These are phyloP conservation scores for Ophiosphaerella narmari DNA, from an alignment of 2,329 filamentous ascomycete genomes.

Conservation along the genomic window DNA sequence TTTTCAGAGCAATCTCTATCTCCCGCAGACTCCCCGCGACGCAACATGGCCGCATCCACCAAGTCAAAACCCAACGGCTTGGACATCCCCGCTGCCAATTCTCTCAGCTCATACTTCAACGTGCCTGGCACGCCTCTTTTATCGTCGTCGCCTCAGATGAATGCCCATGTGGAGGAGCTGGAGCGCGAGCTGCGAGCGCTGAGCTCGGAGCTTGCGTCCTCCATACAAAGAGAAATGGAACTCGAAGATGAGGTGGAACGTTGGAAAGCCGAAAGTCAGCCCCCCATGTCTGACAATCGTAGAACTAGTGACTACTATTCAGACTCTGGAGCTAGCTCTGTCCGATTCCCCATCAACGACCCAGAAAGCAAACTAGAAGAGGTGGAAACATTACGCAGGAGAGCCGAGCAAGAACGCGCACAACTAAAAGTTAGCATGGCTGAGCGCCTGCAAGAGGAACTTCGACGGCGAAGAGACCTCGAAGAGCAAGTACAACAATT, in stretches of 20 bases:
- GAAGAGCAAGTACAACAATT: constrained; percentile 84
- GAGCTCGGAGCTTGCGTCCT: constrained; percentile 87
- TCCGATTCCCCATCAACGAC: constrained; percentile 72
- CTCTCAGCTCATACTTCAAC: constrained; percentile 51
- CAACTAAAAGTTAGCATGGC: constrained; percentile 83
- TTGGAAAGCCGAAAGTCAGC: constrained; percentile 75
- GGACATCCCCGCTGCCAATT: constrained; percentile 59
- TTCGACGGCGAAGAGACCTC: constrained; percentile 72
- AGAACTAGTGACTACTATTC: constrained; percentile 98
- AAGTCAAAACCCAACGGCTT: constrained; percentile 53
- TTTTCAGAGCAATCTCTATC: constrained; percentile 66
- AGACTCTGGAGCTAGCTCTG: constrained; percentile 87
- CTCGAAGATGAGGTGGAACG: constrained; percentile 91
- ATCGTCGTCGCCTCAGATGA: constrained; percentile 51
- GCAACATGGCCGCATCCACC: constrained; percentile 20
- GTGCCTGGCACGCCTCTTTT: constrained; percentile 53
- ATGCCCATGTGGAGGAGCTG: constrained; percentile 77
- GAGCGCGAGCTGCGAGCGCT: constrained; percentile 94
- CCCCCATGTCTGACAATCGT: constrained; percentile 63
- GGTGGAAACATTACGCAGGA: constrained; percentile 79
- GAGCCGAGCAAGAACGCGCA: constrained; percentile 88
- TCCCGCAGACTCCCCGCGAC: constrained; percentile 60
- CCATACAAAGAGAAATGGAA: constrained; percentile 94
- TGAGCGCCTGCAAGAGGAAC: constrained; percentile 85
- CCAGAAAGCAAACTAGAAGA: constrained; percentile 66